These are phyloP conservation scores for Nicotiana benthamiana DNA, from an alignment of 257 asterid species.

Conservation along the genomic window DNA sequence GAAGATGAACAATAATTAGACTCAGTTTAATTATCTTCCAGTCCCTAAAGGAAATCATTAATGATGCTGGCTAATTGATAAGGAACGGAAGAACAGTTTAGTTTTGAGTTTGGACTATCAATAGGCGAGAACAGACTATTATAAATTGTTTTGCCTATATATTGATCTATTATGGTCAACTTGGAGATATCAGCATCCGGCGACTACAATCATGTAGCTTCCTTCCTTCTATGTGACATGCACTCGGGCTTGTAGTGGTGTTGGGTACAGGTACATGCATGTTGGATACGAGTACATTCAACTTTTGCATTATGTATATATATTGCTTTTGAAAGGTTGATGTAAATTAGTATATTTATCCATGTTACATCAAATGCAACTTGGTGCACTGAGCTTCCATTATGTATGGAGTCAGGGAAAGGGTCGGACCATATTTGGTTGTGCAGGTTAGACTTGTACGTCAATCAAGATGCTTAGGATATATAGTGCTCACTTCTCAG, in stretches of 20 bases:
- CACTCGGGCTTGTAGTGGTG: not conserved
- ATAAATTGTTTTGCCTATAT: no score
- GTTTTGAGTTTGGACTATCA: no score
- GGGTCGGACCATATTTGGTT: not conserved
- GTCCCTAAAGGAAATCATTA: no score
- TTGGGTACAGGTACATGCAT: not conserved
- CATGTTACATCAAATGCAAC: no score
- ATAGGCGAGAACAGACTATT: not conserved
- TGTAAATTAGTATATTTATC: not conserved
- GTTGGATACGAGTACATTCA: not conserved
- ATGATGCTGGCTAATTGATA: no score
- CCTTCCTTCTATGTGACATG: not conserved
- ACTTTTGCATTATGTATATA: not conserved
- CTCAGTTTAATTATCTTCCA: no score
- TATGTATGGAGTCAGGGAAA: no score
- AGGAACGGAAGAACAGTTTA: not conserved
- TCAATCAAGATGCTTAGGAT: not conserved
- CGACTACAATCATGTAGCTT: no score
- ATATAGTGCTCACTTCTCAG: slow-evolving; percentile 31
- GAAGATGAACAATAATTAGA: no score
- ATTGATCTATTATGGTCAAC: no score
- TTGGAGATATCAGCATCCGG: not conserved
- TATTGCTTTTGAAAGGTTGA: not conserved
- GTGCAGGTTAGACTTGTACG: slow-evolving; percentile 5
- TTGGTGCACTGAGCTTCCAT: no score